Evolutionary conservation across 805 yeast genomes (phyloP).

Genomic region (Wickerhamiella sorbophila): DNA sequence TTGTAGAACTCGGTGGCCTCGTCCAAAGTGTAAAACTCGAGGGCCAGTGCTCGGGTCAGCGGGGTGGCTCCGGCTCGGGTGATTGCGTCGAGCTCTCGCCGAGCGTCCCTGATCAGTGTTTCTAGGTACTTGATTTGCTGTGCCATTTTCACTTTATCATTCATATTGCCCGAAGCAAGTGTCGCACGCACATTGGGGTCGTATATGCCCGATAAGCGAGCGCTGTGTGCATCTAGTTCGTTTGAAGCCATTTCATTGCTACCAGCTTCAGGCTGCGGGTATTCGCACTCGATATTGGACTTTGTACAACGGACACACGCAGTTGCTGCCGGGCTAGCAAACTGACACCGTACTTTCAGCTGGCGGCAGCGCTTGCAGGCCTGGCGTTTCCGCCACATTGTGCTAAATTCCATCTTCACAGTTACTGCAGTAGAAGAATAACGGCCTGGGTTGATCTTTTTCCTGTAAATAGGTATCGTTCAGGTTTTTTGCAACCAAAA

Average conservation of each 20-base stretch:
- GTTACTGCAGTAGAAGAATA: neutral
- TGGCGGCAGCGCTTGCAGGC: conserved; percentile 21
- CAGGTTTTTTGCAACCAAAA: neutral
- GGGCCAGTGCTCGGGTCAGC: conserved; percentile 9
- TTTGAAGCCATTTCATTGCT: too few species aligned
- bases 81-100: conserved; percentile 9
- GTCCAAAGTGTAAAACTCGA: conserved; percentile 9
- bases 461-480: neutral
- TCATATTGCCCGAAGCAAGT: neutral
- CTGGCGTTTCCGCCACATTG: conserved; percentile 18
- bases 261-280: neutral
- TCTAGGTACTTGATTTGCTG: conserved; percentile 14
- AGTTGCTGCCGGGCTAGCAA: conserved; percentile 16
- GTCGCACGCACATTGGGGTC: neutral
- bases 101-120: conserved; percentile 13
- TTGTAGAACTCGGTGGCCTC: conserved; percentile 9
- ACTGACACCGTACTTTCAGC: conserved; percentile 21
- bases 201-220: neutral
- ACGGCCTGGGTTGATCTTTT: neutral
- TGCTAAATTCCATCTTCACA: conserved; percentile 5
- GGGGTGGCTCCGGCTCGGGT: conserved; percentile 7
- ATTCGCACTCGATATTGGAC: conserved; percentile 11
- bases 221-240: too few species aligned
- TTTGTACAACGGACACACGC: conserved; percentile 17
- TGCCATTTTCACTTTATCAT: neutral